Evolutionary conservation across 2,329 filamentous ascomycete species (phyloP).

Genomic region (Paecilomyces dactylethromorphus): DNA sequence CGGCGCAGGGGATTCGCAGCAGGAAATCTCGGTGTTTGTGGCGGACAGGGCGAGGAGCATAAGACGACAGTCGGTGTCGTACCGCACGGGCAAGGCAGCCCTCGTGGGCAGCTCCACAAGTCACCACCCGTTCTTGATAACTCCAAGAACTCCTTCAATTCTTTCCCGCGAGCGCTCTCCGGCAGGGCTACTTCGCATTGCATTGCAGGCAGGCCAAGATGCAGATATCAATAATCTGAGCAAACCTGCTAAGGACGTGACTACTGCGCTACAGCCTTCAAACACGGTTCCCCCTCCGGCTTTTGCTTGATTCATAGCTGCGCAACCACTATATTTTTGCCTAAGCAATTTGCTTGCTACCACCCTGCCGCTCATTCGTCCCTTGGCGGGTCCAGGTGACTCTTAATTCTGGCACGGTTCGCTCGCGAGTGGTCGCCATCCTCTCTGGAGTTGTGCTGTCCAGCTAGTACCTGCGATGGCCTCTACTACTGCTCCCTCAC

Average conservation of each 20-base stretch:
- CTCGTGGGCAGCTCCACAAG: constrained; percentile 1
- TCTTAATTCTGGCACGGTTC: constrained; percentile 25
- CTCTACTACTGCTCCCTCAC: constrained; percentile 28
- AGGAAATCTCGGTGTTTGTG: constrained; percentile 15
- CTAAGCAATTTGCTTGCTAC: constrained; percentile 17
- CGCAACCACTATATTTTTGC: constrained; percentile 18
- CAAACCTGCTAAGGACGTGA: constrained; percentile 34
- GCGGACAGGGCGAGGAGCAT: background rate
- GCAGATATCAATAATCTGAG: constrained; percentile 34
- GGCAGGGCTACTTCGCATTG: constrained; percentile 34
- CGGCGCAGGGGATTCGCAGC: background rate
- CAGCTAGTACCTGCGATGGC: constrained; percentile 29
- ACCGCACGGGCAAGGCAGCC: background rate
- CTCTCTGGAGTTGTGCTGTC: constrained; percentile 24
- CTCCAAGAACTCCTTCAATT: constrained; percentile 7
- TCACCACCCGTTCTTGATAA: constrained; percentile 5
- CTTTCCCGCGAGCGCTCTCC: constrained; percentile 30
- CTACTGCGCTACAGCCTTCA: constrained; percentile 20
- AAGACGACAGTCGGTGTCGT: background rate
- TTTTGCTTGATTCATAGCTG: constrained; percentile 24
- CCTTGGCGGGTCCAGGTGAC: constrained; percentile 34
- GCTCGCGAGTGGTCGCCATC: constrained; percentile 18
- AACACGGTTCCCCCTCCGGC: constrained; percentile 21
- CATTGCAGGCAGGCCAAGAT: constrained; percentile 36
- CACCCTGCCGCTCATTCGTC: constrained; percentile 24